phyloP scores from a whole-genome alignment of 2,329 filamentous ascomycete genomes.

The Aspergillus piperis region DNA sequence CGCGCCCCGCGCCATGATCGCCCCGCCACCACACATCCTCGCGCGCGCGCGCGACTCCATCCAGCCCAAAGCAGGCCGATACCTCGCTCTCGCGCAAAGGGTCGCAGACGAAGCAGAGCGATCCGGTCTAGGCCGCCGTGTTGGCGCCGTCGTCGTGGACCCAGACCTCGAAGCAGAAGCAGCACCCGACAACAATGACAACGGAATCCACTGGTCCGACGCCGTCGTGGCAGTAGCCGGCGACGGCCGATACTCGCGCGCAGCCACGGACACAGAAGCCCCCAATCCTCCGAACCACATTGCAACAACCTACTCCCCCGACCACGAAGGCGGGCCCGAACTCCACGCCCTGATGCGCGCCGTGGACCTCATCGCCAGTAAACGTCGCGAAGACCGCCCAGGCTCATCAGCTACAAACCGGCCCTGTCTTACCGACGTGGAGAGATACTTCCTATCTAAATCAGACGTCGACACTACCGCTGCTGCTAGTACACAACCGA shows the following conservation, averaged over 20 bases:
- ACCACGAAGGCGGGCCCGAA: constrained; percentile 46
- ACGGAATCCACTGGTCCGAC: constrained; percentile 30
- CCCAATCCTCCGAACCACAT: constrained; percentile 27
- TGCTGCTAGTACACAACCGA: no score
- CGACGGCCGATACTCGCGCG: constrained; percentile 43
- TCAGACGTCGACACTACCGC: constrained; percentile 4
- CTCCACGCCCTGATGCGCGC: constrained; percentile 51
- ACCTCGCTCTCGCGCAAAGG: constrained; percentile 41
- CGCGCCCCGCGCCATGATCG: constrained; percentile 44
- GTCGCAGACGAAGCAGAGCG: constrained; percentile 42
- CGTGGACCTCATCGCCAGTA: constrained; percentile 45
- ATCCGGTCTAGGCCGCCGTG: constrained; percentile 39
- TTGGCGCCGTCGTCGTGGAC: constrained; percentile 51
- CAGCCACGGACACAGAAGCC: constrained; percentile 20
- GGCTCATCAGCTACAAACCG: constrained; percentile 15
- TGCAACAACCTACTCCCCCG: constrained; percentile 28
- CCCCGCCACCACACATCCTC: constrained; percentile 44
- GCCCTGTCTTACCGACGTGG: constrained; percentile 28
- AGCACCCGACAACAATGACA: constrained; percentile 2
- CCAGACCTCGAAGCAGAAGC: constrained; percentile 34
- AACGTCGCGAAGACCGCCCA: constrained; percentile 36
- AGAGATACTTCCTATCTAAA: constrained; percentile 49
- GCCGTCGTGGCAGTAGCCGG: constrained; percentile 48
- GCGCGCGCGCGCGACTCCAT: constrained; percentile 37
- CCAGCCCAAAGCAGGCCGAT: constrained; percentile 39